Percentiles rank a stretch among this genome's conserved stretches.
These are phyloP conservation scores for Alternaria triticina DNA, from an alignment of 2,329 filamentous ascomycete genomes.

Conservation along the genomic window DNA sequence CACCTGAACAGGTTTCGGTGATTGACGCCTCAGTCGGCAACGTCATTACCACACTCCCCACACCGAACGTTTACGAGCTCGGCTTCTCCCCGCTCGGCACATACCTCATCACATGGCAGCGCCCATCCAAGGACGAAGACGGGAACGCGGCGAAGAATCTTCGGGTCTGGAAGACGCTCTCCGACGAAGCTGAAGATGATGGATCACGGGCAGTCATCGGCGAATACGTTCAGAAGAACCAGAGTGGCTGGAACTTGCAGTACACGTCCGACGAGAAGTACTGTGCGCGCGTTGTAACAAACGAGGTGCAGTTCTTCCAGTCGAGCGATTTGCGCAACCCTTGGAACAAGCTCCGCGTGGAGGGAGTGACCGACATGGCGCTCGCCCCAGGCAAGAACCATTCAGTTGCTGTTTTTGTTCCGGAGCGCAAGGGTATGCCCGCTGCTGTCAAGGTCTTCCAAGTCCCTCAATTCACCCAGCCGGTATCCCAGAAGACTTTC, in stretches of 20 bases:
- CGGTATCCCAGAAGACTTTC: constrained; percentile 97
- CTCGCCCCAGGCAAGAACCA: constrained; percentile 88
- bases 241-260: constrained; percentile 96
- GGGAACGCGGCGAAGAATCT: constrained; percentile 95
- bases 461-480: constrained; percentile 80
- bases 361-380: constrained; percentile 88
- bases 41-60: constrained; percentile 74
- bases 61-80: constrained; percentile 89
- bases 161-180: constrained; percentile 90
- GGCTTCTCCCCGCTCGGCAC: constrained; percentile 92
- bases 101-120: constrained; percentile 96
- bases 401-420: constrained; percentile 92
- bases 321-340: constrained; percentile 83
- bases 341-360: constrained; percentile 94
- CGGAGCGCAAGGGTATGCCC: constrained; percentile 95
- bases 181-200: constrained; percentile 66
- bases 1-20: constrained; percentile 81
- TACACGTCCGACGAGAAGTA: constrained; percentile 93
- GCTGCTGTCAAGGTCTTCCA: constrained; percentile 94
- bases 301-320: constrained; percentile 97
- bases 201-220: constrained; percentile 77
- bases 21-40: constrained; percentile 80
- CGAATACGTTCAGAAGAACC: constrained; percentile 92
- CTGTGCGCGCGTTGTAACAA: constrained; percentile 92
- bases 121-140: constrained; percentile 87